These are phyloP conservation scores for Ramaria sp. DNA, from an alignment of 768 basidiomycete species.

Conservation along the genomic window DNA sequence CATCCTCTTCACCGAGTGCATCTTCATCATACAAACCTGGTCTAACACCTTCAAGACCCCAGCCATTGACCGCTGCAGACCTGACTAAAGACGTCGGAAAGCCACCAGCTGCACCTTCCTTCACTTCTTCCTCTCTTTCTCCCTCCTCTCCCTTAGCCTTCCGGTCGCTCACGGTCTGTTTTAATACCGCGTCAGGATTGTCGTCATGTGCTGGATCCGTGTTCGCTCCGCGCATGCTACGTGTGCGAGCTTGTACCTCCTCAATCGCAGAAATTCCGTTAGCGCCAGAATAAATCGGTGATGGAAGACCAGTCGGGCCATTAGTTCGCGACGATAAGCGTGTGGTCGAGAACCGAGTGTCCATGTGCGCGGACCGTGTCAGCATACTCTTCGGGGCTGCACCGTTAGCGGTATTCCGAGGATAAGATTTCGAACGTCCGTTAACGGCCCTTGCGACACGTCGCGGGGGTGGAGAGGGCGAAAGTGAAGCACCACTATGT, in stretches of 20 bases:
- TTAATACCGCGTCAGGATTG: not conserved
- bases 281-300: not conserved
- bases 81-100: not conserved
- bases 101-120: not conserved
- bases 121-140: not conserved
- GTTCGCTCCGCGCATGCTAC: not conserved
- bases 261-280: not conserved
- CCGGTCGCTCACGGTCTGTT: not conserved
- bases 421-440: not conserved
- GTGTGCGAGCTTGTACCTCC: not conserved
- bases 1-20: constrained; percentile 16
- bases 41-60: not conserved
- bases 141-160: not conserved
- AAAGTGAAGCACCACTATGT: not conserved
- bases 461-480: not conserved
- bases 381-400: not conserved
- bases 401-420: not conserved
- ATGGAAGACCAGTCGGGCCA: not conserved
- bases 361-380: not conserved
- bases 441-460: constrained; percentile 1
- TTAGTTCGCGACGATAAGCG: not conserved
- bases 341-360: not conserved
- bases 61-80: not conserved
- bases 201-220: not conserved
- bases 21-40: constrained; percentile 5